These are phyloP conservation scores for Globisporangium splendens DNA, from an alignment of 352 stramenopile species.

Conservation along the genomic window DNA sequence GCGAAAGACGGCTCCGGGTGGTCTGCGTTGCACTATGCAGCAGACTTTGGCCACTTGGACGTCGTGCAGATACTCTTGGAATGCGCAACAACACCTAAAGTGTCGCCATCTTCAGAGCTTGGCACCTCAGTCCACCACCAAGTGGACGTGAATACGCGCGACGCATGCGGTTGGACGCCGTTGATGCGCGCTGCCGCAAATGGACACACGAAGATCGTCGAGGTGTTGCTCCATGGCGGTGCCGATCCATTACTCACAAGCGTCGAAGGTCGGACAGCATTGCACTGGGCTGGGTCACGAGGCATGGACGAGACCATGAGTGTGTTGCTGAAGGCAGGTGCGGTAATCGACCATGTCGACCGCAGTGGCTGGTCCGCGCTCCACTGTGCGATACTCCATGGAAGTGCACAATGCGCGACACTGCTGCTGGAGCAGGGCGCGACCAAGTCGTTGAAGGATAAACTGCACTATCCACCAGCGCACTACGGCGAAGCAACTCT, in stretches of 20 bases:
- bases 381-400: slow-evolving; percentile 59
- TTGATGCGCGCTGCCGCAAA: slow-evolving; percentile 59
- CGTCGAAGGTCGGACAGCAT: slow-evolving; percentile 43
- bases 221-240: slow-evolving; percentile 34
- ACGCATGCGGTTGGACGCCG: slow-evolving; percentile 49
- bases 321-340: slow-evolving; percentile 27
- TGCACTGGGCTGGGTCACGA: slow-evolving; percentile 63
- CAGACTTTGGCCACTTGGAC: slow-evolving; percentile 50
- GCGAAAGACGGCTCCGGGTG: slow-evolving; percentile 60
- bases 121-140: neutral
- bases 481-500: neutral
- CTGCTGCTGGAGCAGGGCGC: slow-evolving; percentile 40
- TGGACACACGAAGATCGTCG: slow-evolving; percentile 37
- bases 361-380: slow-evolving; percentile 52
- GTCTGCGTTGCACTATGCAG: slow-evolving; percentile 60
- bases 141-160: slow-evolving; percentile 39
- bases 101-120: neutral
- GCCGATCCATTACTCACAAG: slow-evolving; percentile 32
- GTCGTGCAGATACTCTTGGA: slow-evolving; percentile 41
- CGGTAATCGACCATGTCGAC: slow-evolving; percentile 25
- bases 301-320: slow-evolving; percentile 33
- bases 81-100: slow-evolving; percentile 8
- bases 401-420: slow-evolving; percentile 23
- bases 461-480: slow-evolving; percentile 28
- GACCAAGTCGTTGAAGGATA: slow-evolving; percentile 22